Evolutionary conservation across 805 yeast species (phyloP), one percentile per base, ranked within the genome.

Genomic region (Starmera amethionina): DNA sequence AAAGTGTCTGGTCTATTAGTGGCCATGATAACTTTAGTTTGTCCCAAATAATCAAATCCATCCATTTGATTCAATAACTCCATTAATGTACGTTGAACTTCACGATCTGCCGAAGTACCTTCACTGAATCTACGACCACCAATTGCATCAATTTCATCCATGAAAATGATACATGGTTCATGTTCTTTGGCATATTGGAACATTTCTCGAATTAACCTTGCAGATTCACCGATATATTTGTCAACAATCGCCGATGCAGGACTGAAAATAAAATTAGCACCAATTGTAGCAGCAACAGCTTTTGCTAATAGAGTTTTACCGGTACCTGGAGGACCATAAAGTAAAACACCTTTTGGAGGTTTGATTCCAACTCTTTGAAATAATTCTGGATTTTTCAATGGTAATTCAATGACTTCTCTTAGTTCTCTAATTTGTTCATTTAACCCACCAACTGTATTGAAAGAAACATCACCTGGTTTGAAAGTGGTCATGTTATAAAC

Each of bases 251-350:
- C 97, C 11, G 96, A 84, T 1, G 97, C 97, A 11, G 97, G 97
- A n/a, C 95, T 84, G 55, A 93, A 93, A 47, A 90, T 90, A 67
- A 90, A 90, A 64, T 90, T 90, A 31, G 97, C 97, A 41, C 97
- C 97, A 55, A 93, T 87, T 5, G 97, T 93, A 35, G 97, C 97
- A 5, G 98, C 97, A 35, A 89, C 97, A 0, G 97, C 97, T 57
- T 93, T 89, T 14, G 98, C 98, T 56, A 90, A 72, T 44, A 90
- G 68, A 0, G 98, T 90, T 62, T 90, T 90, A 58, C 98, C 97
- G 0, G 98, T 93, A 55, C 98, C 98, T 19, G 98, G 98, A 7
- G 98, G 98, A 8, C 98, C 98, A 58, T 93, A 93, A 39, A 93
- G 71, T 46, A 93, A 68, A 25, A 90, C 97, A 61, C 97, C 98